These are phyloP conservation scores for Orbilia blumenaviensis DNA, from an alignment of 2,329 filamentous ascomycete species.

Conservation along the genomic window DNA sequence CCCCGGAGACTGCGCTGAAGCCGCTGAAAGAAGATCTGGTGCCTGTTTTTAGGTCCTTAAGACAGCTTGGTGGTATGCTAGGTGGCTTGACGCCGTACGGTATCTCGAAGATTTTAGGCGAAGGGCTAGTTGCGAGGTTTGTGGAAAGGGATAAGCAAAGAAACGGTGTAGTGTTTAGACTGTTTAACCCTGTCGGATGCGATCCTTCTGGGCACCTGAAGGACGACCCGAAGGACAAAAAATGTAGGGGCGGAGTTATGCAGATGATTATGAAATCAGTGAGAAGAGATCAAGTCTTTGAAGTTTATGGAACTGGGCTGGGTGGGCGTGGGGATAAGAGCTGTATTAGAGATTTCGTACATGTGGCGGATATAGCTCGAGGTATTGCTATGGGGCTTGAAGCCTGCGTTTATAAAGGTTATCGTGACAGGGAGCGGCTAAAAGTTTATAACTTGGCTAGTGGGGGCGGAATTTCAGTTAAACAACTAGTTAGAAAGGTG, in stretches of 20 bases:
- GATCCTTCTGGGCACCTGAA: conserved; percentile 71
- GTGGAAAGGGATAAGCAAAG: conserved; percentile 70
- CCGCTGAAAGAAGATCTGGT: conserved; percentile 11
- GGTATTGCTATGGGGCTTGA: conserved; percentile 71
- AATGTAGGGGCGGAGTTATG: conserved; percentile 70
- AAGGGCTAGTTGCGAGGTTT: conserved; percentile 72
- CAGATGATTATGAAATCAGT: conserved; percentile 72
- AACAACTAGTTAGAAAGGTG: conserved; percentile 62
- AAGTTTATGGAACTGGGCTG: conserved; percentile 70
- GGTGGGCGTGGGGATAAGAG: conserved; percentile 69
- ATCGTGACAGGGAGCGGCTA: not conserved
- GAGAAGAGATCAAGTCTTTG: conserved; percentile 7
- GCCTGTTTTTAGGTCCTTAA: not conserved
- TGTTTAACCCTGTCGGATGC: conserved; percentile 75
- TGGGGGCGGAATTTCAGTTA: conserved; percentile 63
- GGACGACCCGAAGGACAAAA: conserved; percentile 69
- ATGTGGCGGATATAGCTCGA: conserved; percentile 72
- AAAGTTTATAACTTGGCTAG: conserved; percentile 64
- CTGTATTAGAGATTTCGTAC: conserved; percentile 74
- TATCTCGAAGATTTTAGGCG: conserved; percentile 73
- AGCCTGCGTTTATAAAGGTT: not conserved
- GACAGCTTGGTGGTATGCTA: not conserved
- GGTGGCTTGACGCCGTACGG: conserved; percentile 72
- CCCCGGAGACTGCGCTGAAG: not conserved
- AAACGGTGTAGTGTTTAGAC: conserved; percentile 72